Evolutionary conservation across 495 filamentous ascomycete species (phyloP).

Genomic region (Aspergillus sclerotiicarbonarius): DNA sequence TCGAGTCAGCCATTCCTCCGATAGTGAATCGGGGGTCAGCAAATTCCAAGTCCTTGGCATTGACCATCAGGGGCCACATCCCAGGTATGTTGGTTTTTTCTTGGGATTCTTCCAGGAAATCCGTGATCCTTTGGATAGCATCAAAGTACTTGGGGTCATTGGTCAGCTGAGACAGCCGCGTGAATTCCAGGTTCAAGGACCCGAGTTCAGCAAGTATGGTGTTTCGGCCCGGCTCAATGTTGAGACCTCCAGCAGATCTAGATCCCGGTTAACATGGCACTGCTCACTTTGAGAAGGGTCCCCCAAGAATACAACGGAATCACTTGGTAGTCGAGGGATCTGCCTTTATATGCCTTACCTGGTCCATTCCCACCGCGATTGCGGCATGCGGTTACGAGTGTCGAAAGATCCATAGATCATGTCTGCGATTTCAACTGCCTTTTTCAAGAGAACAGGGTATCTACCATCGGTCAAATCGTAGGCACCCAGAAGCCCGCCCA

Average conservation of each 20-base stretch:
- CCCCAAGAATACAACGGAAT: background rate
- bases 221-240: slow-evolving; percentile 38
- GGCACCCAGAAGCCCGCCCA: slow-evolving; percentile 79
- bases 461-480: slow-evolving; percentile 76
- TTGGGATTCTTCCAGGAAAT: slow-evolving; percentile 76
- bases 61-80: slow-evolving; percentile 76
- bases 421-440: slow-evolving; percentile 83
- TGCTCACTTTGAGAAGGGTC: background rate
- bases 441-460: slow-evolving; percentile 67
- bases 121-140: slow-evolving; percentile 82
- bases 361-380: slow-evolving; percentile 55
- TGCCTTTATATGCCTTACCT: slow-evolving; percentile 23
- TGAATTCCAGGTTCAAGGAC: slow-evolving; percentile 88
- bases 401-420: slow-evolving; percentile 91
- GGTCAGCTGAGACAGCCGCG: slow-evolving; percentile 85
- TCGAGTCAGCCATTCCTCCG: slow-evolving; percentile 85
- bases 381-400: slow-evolving; percentile 91
- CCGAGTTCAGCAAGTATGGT: slow-evolving; percentile 78
- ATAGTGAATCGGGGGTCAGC: slow-evolving; percentile 62
- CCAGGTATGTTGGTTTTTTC: slow-evolving; percentile 67
- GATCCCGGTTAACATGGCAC: slow-evolving; percentile 11
- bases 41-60: slow-evolving; percentile 55
- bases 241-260: slow-evolving; percentile 36
- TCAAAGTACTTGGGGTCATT: slow-evolving; percentile 86
- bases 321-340: background rate